phyloP scores from a whole-genome alignment of 768 basidiomycete genomes.

The Suillus alpinus region DNA sequence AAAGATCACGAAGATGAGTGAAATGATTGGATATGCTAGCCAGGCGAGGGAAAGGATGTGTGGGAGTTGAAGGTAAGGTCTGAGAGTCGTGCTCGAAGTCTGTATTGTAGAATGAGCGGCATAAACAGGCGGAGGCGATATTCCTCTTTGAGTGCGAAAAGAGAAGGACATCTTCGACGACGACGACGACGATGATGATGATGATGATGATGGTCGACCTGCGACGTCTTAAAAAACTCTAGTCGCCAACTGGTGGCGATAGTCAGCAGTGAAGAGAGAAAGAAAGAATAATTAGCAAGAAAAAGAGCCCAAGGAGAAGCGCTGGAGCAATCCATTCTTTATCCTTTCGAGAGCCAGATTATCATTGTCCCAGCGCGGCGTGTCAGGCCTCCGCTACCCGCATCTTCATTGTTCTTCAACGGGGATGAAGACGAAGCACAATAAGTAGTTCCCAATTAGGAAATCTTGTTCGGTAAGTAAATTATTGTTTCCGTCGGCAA shows the following conservation, averaged over 20 bases:
- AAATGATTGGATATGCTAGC: conserved; percentile 89
- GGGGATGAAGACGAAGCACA: conserved; percentile 13
- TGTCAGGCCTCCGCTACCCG: background rate
- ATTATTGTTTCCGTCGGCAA: background rate
- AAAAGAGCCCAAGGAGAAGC: conserved; percentile 13
- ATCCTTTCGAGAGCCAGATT: conserved; percentile 15
- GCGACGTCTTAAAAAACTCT: conserved; percentile 29
- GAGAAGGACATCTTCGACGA: conserved; percentile 25
- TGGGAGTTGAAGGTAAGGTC: conserved; percentile 79
- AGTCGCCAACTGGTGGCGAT: conserved; percentile 2
- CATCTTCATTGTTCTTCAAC: conserved; percentile 26
- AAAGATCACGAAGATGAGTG: conserved; percentile 84
- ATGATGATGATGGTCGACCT: conserved; percentile 31
- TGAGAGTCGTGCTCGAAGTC: conserved; percentile 42
- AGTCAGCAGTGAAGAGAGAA: conserved; percentile 12
- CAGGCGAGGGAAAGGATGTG: conserved; percentile 85
- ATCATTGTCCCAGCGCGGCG: conserved; percentile 12
- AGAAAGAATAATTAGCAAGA: conserved; percentile 3
- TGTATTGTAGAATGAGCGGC: conserved; percentile 42
- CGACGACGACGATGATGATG: background rate
- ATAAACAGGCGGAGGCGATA: conserved; percentile 54
- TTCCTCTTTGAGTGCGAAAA: conserved; percentile 24
- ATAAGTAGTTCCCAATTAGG: conserved; percentile 26
- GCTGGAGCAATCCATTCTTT: conserved; percentile 14
- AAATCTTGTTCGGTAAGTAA: background rate